phyloP scores from a whole-genome alignment of 1,139 yeast species.

The Zygotorulaspora mrakii region DNA sequence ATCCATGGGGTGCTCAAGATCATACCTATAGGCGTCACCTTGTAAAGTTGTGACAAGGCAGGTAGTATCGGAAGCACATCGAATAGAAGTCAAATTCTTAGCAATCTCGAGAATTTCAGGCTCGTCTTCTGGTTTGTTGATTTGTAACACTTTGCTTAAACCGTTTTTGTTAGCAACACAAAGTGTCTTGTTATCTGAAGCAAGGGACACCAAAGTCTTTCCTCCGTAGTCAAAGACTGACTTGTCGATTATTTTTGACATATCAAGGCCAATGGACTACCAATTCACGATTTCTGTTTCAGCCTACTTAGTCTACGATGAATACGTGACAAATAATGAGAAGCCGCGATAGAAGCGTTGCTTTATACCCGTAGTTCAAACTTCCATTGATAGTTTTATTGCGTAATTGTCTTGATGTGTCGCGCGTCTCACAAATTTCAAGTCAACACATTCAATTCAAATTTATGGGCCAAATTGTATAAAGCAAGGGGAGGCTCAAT shows the following conservation, averaged over 20 bases:
- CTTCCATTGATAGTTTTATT: neutral
- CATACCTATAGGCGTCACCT: slow-evolving; percentile 30
- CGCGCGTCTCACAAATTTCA: no score
- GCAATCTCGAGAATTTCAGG: slow-evolving; percentile 34
- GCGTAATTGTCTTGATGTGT: slow-evolving; percentile 1
- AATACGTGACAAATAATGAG: no score
- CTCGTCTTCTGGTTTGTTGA: slow-evolving; percentile 31
- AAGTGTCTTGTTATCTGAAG: slow-evolving; percentile 24
- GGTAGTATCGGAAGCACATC: slow-evolving; percentile 16
- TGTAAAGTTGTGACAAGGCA: slow-evolving; percentile 27
- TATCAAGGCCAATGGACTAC: no score
- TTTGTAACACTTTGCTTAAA: slow-evolving; percentile 27
- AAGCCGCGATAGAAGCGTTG: no score
- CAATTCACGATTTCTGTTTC: no score
- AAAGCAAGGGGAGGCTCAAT: no score
- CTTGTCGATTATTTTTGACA: slow-evolving; percentile 22
- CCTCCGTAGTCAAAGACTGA: slow-evolving; percentile 35
- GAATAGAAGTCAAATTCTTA: slow-evolving; percentile 22
- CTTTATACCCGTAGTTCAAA: neutral
- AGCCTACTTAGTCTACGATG: no score
- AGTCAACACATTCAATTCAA: no score
- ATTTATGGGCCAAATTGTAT: no score
- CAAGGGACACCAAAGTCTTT: slow-evolving; percentile 27
- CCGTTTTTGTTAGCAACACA: slow-evolving; percentile 33
- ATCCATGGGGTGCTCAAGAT: slow-evolving; percentile 16